phyloP scores from a whole-genome alignment of 352 stramenopile species.

The Blastocystis sp. region DNA sequence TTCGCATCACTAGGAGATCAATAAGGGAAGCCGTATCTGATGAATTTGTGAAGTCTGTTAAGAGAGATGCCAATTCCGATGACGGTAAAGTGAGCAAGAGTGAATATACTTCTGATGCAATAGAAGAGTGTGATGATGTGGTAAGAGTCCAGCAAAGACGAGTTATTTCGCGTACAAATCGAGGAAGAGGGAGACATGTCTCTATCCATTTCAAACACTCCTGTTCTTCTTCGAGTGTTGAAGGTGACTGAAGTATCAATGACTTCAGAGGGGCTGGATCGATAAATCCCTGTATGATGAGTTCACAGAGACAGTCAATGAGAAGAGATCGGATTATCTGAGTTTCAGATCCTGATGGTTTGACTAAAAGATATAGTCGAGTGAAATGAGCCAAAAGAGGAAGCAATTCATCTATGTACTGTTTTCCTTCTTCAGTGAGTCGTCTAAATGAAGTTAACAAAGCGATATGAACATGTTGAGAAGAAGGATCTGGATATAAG shows the following conservation, averaged over 20 bases:
- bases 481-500: no score
- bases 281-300: neutral
- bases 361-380: neutral
- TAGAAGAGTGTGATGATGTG: neutral
- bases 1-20: no score
- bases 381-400: slow-evolving; percentile 18
- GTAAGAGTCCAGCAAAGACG: neutral
- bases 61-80: no score
- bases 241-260: neutral
- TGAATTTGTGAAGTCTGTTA: no score
- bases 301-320: neutral
- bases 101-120: no score
- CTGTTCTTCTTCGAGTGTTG: neutral
- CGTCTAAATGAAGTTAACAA: neutral
- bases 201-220: neutral
- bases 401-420: neutral
- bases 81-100: no score
- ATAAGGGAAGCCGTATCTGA: no score
- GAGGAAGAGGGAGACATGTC: neutral
- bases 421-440: neutral
- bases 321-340: neutral
- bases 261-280: neutral
- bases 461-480: neutral
- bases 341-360: neutral
- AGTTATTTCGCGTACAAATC: neutral